Conservation (phyloP, 805 yeast species). For the Tetrapisispora taiwanensis region DNA sequence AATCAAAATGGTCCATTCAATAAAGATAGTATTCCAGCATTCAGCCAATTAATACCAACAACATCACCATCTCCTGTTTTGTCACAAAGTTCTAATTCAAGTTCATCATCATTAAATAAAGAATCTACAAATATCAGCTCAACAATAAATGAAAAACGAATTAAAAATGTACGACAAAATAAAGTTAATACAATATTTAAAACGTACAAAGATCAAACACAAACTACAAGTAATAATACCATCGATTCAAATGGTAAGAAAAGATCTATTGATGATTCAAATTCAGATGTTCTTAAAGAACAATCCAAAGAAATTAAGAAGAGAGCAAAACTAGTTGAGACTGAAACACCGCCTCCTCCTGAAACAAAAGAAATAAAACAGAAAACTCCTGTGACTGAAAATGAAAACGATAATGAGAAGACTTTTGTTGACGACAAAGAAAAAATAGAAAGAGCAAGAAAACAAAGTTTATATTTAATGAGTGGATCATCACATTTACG, state of each 20-base stretch:
- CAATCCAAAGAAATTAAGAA: not conserved
- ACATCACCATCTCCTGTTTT: not conserved
- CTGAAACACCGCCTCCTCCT: not conserved
- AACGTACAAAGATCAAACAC: not conserved
- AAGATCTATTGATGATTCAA: not conserved
- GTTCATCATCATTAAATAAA: not conserved
- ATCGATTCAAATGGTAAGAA: not conserved
- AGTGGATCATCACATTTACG: not conserved
- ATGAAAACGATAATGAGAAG: not conserved
- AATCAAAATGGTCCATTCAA: constrained; percentile 37
- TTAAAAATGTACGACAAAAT: not conserved
- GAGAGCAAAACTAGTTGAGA: not conserved
- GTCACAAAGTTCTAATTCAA: not conserved
- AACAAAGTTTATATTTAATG: not conserved
- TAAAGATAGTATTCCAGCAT: constrained; percentile 19
- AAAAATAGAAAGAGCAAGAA: constrained; percentile 3
- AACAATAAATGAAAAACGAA: not conserved
- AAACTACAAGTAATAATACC: not conserved
- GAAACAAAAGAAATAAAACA: not conserved
- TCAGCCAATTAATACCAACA: not conserved
- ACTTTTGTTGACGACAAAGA: not conserved
- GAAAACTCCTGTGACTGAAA: not conserved
- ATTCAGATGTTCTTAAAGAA: not conserved
- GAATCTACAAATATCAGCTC: not conserved
- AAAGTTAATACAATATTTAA: not conserved